Evolutionary conservation across 495 filamentous ascomycete species (phyloP).

Genomic region (Delitschia confertaspora): DNA sequence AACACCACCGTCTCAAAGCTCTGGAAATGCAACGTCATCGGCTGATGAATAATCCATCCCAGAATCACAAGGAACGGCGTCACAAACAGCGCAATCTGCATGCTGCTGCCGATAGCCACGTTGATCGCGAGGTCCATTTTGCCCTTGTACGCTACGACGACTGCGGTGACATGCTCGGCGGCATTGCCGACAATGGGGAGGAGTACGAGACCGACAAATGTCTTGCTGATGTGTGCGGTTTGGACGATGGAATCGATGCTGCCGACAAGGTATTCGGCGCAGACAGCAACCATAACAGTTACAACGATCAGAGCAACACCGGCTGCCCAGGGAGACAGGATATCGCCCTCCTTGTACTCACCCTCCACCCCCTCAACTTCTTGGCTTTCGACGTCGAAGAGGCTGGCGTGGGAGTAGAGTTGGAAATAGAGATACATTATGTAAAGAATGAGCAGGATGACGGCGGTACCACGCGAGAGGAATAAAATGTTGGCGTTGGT

Average conservation of each 20-base stretch:
- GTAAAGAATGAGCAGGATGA: constrained; percentile 84
- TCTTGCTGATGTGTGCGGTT: constrained; percentile 79
- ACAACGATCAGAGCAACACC: constrained; percentile 60
- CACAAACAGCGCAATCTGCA: constrained; percentile 91
- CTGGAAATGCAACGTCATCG: constrained; percentile 90
- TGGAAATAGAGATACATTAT: constrained; percentile 88
- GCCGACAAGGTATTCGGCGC: constrained; percentile 87
- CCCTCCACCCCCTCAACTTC: constrained; percentile 35
- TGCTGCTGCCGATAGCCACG: constrained; percentile 83
- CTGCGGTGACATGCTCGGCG: constrained; percentile 91
- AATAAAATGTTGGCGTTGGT: constrained; percentile 60
- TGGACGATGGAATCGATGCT: constrained; percentile 85
- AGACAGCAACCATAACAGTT: constrained; percentile 78
- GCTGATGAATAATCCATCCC: constrained; percentile 75
- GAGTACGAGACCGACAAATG: constrained; percentile 90
- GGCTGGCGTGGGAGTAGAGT: constrained; percentile 64
- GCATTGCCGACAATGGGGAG: constrained; percentile 97
- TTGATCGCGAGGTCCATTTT: constrained; percentile 98
- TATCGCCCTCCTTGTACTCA: constrained; percentile 42
- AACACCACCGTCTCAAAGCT: constrained; percentile 91
- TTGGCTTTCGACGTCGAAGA: constrained; percentile 59
- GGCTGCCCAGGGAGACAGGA: constrained; percentile 66
- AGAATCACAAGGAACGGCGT: constrained; percentile 86
- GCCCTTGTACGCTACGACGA: constrained; percentile 82
- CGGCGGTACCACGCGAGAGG: constrained; percentile 81